Evolutionary conservation across 2,329 filamentous ascomycete genomes (phyloP).

Genomic region (Aspergillus terreus): DNA sequence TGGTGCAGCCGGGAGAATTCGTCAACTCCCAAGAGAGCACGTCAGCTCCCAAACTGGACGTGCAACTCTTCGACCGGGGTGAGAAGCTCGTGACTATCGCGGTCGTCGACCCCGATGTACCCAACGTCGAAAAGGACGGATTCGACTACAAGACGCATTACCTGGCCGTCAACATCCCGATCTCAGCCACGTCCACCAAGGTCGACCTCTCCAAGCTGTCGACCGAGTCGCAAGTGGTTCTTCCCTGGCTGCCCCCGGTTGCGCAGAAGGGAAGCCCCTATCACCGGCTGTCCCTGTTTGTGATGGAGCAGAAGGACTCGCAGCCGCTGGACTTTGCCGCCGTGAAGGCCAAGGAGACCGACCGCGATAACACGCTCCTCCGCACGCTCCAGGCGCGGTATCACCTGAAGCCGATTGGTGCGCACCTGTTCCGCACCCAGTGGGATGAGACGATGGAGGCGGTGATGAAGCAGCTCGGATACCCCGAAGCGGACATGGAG

Average conservation of each 20-base stretch:
- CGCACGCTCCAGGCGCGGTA: conserved; percentile 71
- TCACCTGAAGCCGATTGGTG: conserved; percentile 68
- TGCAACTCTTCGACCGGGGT: conserved; percentile 81
- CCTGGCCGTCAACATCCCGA: conserved; percentile 70
- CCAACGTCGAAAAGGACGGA: conserved; percentile 67
- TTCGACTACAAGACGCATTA: conserved; percentile 85
- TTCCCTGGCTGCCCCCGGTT: conserved; percentile 80
- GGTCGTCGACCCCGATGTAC: conserved; percentile 87
- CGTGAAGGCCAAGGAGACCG: conserved; percentile 49
- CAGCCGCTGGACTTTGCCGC: conserved; percentile 55
- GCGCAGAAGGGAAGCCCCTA: conserved; percentile 88
- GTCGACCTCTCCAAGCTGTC: conserved; percentile 64
- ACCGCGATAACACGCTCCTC: conserved; percentile 68
- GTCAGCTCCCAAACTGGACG: conserved; percentile 67
- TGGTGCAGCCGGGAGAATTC: conserved; percentile 71
- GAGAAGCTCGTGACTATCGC: conserved; percentile 78
- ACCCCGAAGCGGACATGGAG: conserved; percentile 76
- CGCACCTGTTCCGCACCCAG: conserved; percentile 79
- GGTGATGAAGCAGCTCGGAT: conserved; percentile 76
- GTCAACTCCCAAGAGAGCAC: conserved; percentile 73
- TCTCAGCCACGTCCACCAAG: conserved; percentile 58
- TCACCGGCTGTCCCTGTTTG: conserved; percentile 78
- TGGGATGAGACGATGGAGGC: conserved; percentile 87
- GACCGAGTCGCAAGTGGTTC: conserved; percentile 61
- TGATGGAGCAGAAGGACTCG: conserved; percentile 73